Base-by-base conservation (phyloP, 768 basidiomycete species). In the Suillus brevipes region DNA sequence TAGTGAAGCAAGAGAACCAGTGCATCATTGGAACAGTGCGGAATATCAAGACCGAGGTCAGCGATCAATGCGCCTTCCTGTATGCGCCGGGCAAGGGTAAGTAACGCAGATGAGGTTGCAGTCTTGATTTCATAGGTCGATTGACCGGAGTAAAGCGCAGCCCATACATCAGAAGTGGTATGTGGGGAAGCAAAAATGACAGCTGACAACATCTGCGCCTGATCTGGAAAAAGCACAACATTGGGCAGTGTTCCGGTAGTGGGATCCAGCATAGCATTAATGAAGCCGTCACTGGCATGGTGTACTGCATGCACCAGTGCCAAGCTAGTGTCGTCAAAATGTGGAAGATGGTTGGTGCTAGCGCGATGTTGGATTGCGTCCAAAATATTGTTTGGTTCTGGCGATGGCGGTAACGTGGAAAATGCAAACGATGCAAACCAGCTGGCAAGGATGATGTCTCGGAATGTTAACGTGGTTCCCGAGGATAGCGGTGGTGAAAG, bases 1-100 rank as follows among this genome's bases (percentile, higher is more conserved):
- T 85, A 85, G 66, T 84, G 84, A 58, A 84, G 73, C 52, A 84
- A 61, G 10, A 84, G 76, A 53, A 79, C 71, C 37, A 84, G 67
- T 2, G 79, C 78, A 23, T 78, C 75, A 28, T 75, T 76, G 12
- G 76, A 70, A 28, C 74, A 75, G 53, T 79, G 70, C 1, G 72
- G 68, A 45, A 72, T 75, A 23, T 66, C 67, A 47, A 71, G 70
- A 37, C 71, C 68, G 49, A 78, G 65, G 6, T 68, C 38, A 55
- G 69, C 69, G n/a, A 70, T 63, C 23, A 70, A 43, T n/a, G 75
- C 69, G 8, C 72, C 71, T 10, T 68, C 64, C 67, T 84, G 84
- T 23, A 81, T 76, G 34, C 78, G 71, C 67, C 82, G 83, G 23
- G 84, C 83, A 18, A 85, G 77, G 42, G 79, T 79, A 61, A 85